phyloP scores from a whole-genome alignment of 2,329 filamentous ascomycete species.

The Metarhizium rileyi region DNA sequence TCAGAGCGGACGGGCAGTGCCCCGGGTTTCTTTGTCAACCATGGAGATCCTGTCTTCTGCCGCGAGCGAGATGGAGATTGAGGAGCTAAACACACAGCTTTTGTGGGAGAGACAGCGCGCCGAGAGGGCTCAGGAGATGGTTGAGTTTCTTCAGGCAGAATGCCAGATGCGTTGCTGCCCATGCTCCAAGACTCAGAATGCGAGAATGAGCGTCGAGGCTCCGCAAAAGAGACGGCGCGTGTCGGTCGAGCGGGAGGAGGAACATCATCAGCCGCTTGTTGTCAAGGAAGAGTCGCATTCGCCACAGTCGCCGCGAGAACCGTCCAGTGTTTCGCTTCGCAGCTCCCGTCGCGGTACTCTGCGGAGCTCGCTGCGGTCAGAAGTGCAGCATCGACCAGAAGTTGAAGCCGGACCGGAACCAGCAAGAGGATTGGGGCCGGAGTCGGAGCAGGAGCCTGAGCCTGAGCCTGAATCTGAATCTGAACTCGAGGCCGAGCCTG shows the following conservation, averaged over 20 bases:
- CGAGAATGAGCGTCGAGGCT: conserved; percentile 9
- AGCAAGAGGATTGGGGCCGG: conserved; percentile 13
- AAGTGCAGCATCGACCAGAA: neutral
- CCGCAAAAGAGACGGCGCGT: conserved; percentile 12
- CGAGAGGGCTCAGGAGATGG: conserved; percentile 58
- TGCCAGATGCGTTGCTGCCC: conserved; percentile 59
- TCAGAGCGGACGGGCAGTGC: conserved; percentile 26
- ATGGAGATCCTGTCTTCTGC: conserved; percentile 45
- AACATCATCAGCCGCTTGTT: neutral
- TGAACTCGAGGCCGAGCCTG: neutral
- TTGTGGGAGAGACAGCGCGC: conserved; percentile 54
- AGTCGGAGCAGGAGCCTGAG: conserved; percentile 2
- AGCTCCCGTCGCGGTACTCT: neutral
- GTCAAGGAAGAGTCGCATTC: conserved; percentile 21
- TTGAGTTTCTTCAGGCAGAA: conserved; percentile 69
- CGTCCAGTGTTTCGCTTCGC: neutral
- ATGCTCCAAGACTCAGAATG: conserved; percentile 34
- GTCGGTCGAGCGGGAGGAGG: conserved; percentile 5
- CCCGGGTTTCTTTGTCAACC: conserved; percentile 36
- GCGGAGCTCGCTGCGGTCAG: neutral
- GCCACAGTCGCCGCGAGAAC: conserved; percentile 17
- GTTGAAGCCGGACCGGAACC: conserved; percentile 12
- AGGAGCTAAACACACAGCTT: conserved; percentile 42
- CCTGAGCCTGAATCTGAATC: conserved; percentile 7
- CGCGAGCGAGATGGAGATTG: conserved; percentile 47